Percentiles rank a stretch among this genome's conserved stretches.
phyloP scores from a whole-genome alignment of 2,329 filamentous ascomycete species.

The Curvularia verruculosa region DNA sequence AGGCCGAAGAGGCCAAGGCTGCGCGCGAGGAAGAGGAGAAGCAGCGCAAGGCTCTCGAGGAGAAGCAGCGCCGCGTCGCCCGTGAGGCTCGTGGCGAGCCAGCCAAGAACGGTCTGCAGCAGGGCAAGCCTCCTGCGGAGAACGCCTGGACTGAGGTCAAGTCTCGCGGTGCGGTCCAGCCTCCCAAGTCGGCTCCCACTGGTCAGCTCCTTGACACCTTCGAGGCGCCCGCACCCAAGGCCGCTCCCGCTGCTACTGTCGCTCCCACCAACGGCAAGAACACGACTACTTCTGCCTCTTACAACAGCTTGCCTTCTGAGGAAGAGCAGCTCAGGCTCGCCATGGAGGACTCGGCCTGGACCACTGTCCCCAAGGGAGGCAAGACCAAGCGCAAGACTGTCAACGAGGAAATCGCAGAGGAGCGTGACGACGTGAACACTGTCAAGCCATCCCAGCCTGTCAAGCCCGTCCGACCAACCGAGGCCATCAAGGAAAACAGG shows the following conservation, averaged over 20 bases:
- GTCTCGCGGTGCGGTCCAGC: slow-evolving; percentile 30
- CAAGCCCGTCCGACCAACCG: slow-evolving; percentile 33
- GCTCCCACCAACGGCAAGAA: slow-evolving; percentile 49
- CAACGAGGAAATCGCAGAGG: slow-evolving; percentile 52
- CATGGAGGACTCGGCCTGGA: slow-evolving; percentile 62
- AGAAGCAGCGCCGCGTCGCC: slow-evolving; percentile 82
- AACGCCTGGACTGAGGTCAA: slow-evolving; percentile 61
- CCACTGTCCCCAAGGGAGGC: slow-evolving; percentile 61
- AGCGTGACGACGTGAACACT: slow-evolving; percentile 37
- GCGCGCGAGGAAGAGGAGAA: slow-evolving; percentile 78
- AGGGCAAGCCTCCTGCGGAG: slow-evolving; percentile 54
- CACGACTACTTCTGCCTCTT: slow-evolving; percentile 50
- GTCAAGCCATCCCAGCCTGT: slow-evolving; percentile 24
- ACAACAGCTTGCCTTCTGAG: slow-evolving; percentile 61
- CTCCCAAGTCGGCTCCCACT: slow-evolving; percentile 28
- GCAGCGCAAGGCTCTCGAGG: slow-evolving; percentile 74
- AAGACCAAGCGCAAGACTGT: slow-evolving; percentile 61
- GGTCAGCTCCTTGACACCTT: slow-evolving; percentile 58
- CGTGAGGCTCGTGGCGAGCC: slow-evolving; percentile 81
- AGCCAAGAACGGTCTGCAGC: slow-evolving; percentile 74
- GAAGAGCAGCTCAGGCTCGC: slow-evolving; percentile 65
- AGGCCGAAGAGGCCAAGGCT: slow-evolving; percentile 79
- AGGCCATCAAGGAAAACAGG: slow-evolving; percentile 36
- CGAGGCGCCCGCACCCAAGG: slow-evolving; percentile 46
- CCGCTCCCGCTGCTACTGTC: background rate